Evolutionary conservation across 2,329 filamentous ascomycete species (phyloP), one percentile per base, ranked within the genome.

Genomic region (Diaporthe vexans): DNA sequence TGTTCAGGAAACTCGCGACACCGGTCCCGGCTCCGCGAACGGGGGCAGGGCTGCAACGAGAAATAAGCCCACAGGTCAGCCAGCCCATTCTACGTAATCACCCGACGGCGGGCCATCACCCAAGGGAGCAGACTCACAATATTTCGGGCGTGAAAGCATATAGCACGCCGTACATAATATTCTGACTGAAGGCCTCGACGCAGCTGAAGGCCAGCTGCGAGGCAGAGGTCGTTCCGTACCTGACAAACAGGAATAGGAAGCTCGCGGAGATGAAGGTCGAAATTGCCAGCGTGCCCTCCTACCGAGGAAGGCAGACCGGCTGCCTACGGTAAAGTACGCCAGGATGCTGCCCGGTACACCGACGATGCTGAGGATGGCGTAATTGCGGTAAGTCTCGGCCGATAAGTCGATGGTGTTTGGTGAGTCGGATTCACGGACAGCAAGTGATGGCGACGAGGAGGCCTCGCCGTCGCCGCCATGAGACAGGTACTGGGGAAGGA

Each of bases 401-500:
- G 86, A 85, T 72, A 88, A 85, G 9, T 79, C 43, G 76, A 78
- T 76, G 35, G 80, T 77, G 33, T 81, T 80, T 40, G 80, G 80
- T 19, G 80, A 77, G 19, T 77, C 85, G 46, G 84, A 82, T 63
- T 82, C 80, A 24, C 82, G 81, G 19, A 4, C 37, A 40, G 37
- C 10, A 15, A 40, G 11, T 15, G 73, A 19, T 15, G 46, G 29
- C 13, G 29, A 29, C 13, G 43, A 59, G 1, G 29, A 33, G 7
- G 40, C 4, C 3, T 10, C 17, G 43, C 35, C 56, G 19, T 56
- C 69, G 26, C 70, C 57, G 9, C 46, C 40, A 37, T 91, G 89
- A 33, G 91, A 90, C 74, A 97, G 90, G 80, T 97, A 97, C 78
- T 97, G 94, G 0, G 95, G 95, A n/a, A 97, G 88, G 84, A 97